Conservation (phyloP, 2,329 filamentous ascomycete species). For the Aspergillus arachidicola region DNA sequence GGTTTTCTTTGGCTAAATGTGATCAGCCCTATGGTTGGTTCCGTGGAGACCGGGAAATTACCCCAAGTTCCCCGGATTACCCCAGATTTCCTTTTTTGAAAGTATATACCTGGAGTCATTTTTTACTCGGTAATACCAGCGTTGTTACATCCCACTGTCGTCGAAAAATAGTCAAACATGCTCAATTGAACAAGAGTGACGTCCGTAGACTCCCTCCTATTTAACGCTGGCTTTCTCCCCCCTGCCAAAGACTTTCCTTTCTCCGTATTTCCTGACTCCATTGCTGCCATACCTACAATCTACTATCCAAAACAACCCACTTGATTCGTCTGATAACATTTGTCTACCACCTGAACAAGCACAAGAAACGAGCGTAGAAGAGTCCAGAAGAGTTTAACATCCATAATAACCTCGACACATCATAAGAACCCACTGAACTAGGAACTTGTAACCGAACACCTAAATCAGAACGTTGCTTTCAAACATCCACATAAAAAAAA, state of each 20-base stretch:
- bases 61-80: not conserved
- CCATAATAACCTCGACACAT: not conserved
- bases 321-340: conserved; percentile 1
- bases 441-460: not conserved
- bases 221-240: not conserved
- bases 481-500: not conserved
- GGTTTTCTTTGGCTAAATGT: not conserved
- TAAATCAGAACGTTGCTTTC: conserved; percentile 3
- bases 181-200: not conserved
- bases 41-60: not conserved
- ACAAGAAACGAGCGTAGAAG: not conserved
- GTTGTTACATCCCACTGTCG: not conserved
- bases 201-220: not conserved
- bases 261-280: not conserved
- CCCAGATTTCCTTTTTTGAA: not conserved
- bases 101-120: not conserved
- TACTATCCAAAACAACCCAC: not conserved
- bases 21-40: too few relatives aligned
- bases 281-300: not conserved
- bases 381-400: not conserved
- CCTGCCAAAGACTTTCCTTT: not conserved
- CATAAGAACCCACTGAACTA: not conserved
- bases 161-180: not conserved
- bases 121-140: not conserved
- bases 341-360: not conserved